phyloP scores from a whole-genome alignment of 768 basidiomycete species.

The Mycena rosella region DNA sequence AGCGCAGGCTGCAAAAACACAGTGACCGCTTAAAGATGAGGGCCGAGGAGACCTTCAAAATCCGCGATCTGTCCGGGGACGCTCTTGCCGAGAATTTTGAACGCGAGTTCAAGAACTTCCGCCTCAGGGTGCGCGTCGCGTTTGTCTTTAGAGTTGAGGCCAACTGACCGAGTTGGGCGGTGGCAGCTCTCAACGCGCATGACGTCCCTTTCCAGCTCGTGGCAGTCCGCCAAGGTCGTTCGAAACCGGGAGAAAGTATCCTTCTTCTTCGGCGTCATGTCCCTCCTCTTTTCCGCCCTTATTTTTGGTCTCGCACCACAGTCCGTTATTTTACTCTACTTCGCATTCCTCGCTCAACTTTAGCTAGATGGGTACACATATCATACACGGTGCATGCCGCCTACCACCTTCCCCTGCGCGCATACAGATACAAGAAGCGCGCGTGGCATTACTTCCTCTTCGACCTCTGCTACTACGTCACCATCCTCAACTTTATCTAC shows the following conservation, averaged over 20 bases:
- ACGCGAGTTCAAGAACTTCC: constrained; percentile 88
- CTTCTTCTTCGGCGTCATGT: constrained; percentile 96
- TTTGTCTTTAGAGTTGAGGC: background rate
- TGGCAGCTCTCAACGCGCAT: constrained; percentile 83
- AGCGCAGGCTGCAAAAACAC: constrained; percentile 89
- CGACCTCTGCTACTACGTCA: constrained; percentile 94
- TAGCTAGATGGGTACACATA: constrained; percentile 84
- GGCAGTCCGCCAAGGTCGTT: constrained; percentile 94
- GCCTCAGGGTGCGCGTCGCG: constrained; percentile 73
- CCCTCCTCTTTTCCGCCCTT: constrained; percentile 84
- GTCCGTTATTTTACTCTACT: constrained; percentile 59
- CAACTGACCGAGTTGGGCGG: background rate
- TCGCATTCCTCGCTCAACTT: constrained; percentile 32
- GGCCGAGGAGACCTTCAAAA: constrained; percentile 86
- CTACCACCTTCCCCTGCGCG: constrained; percentile 86
- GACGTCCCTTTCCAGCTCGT: constrained; percentile 80
- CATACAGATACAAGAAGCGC: constrained; percentile 91
- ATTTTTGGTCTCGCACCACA: constrained; percentile 91
- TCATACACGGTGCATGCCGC: constrained; percentile 84
- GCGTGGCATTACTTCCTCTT: constrained; percentile 94
- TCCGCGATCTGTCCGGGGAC: constrained; percentile 73
- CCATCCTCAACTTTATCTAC: constrained; percentile 90
- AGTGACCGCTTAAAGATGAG: constrained; percentile 85
- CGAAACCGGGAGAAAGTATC: constrained; percentile 87
- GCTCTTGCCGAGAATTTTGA: constrained; percentile 83